Percentiles rank a stretch among this genome's conserved stretches.
These are phyloP conservation scores for Vicia sativa DNA, from an alignment of 306 rosid genomes.

Conservation along the genomic window DNA sequence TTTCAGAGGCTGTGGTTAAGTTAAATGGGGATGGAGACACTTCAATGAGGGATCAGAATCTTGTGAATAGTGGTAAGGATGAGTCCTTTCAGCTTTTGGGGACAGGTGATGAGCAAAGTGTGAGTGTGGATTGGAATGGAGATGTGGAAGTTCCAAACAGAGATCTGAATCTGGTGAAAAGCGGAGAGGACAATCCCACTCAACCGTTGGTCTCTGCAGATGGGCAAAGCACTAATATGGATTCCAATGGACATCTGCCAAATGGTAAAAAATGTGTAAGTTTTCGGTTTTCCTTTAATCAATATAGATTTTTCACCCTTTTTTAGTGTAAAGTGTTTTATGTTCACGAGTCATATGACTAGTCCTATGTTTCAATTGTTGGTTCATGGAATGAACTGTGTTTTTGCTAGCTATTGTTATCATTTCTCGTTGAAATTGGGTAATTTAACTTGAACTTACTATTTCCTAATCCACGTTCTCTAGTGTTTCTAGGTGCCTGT, in stretches of 20 bases:
- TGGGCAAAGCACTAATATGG: slow-evolving; percentile 33
- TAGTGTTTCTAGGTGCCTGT: slow-evolving; percentile 11
- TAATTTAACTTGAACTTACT: slow-evolving; percentile 21
- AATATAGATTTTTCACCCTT: slow-evolving; percentile 3
- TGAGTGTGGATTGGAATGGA: slow-evolving; percentile 33
- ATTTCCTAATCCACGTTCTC: slow-evolving; percentile 10
- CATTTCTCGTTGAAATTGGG: slow-evolving; percentile 25
- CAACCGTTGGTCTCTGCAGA: slow-evolving; percentile 37
- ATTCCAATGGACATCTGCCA: slow-evolving; percentile 41
- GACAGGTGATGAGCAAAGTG: slow-evolving; percentile 26
- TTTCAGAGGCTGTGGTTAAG: background rate
- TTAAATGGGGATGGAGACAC: slow-evolving; percentile 7
- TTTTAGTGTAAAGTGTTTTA: background rate
- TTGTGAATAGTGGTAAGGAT: slow-evolving; percentile 41
- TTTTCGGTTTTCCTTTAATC: slow-evolving; percentile 45
- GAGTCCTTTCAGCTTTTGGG: slow-evolving; percentile 40
- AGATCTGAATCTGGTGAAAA: slow-evolving; percentile 39
- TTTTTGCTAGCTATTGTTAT: slow-evolving; percentile 27
- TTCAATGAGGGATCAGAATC: slow-evolving; percentile 32
- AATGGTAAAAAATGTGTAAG: slow-evolving; percentile 66
- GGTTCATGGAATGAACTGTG: background rate
- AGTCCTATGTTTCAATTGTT: slow-evolving; percentile 22
- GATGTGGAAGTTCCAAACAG: slow-evolving; percentile 41
- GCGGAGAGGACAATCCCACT: slow-evolving; percentile 42
- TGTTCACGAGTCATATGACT: background rate